A percentile compares a stretch with the other conserved stretches of the same genome.
Conservation (phyloP, 345 rosid species). For the Populus ilicifolia region DNA sequence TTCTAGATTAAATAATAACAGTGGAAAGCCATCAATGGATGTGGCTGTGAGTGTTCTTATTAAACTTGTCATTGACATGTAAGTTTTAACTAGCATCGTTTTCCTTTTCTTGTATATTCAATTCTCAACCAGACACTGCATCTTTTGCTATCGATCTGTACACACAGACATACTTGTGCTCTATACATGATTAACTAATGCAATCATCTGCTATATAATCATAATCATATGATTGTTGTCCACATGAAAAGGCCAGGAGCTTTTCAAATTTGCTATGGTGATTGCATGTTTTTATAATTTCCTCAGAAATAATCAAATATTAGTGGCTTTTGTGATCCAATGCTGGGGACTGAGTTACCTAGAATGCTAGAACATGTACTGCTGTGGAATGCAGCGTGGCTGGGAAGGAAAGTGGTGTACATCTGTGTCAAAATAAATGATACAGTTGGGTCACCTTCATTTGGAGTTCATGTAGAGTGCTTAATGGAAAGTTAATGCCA, state of each 20-base stretch:
- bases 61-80: constrained; percentile 97
- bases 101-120: background rate
- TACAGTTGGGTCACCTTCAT: background rate
- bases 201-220: background rate
- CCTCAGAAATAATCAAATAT: background rate
- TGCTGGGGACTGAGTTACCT: background rate
- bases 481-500: background rate
- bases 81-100: constrained; percentile 17
- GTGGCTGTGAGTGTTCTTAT: constrained; percentile 97
- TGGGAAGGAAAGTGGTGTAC: background rate
- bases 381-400: background rate
- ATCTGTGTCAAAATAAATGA: background rate
- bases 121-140: background rate
- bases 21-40: constrained; percentile 88
- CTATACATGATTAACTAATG: constrained; percentile 9
- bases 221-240: background rate
- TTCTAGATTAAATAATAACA: constrained; percentile 68
- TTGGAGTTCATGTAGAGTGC: background rate
- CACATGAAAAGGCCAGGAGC: background rate
- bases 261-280: background rate
- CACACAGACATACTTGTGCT: background rate
- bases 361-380: background rate
- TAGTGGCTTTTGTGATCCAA: background rate
- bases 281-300: background rate
- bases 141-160: background rate